Conservation (phyloP, 352 stramenopile genomes). For the Globisporangium alternatum region DNA sequence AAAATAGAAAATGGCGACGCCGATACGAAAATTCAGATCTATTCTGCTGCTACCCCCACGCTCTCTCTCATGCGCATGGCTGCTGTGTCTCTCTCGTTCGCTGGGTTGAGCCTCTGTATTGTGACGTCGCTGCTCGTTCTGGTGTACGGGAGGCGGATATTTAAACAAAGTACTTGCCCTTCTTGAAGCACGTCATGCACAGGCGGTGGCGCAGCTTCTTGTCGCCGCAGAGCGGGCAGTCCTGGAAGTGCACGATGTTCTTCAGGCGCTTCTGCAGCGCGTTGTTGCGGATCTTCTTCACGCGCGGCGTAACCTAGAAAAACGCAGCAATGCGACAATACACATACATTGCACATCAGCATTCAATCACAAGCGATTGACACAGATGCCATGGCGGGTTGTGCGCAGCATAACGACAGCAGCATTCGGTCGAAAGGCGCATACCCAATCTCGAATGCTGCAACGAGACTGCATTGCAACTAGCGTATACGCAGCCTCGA, state of each 20-base stretch:
- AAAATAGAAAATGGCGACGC: neutral
- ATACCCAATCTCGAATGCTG: neutral
- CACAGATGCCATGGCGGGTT: neutral
- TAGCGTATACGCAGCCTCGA: neutral
- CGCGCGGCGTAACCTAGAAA: constrained; percentile 74
- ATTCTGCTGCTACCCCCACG: neutral
- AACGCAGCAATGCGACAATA: neutral
- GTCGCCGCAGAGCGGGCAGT: constrained; percentile 75
- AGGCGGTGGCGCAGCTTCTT: constrained; percentile 88
- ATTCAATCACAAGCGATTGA: neutral
- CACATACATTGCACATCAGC: neutral
- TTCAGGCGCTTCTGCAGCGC: constrained; percentile 83
- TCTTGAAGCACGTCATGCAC: constrained; percentile 92
- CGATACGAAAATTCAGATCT: constrained; percentile 1
- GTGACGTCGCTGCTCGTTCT: constrained; percentile 9
- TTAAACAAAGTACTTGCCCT: constrained; percentile 90
- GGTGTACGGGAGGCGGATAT: constrained; percentile 4
- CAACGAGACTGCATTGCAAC: neutral
- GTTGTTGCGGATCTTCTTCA: constrained; percentile 89
- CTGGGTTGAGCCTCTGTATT: neutral
- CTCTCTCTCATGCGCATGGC: neutral
- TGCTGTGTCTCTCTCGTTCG: neutral
- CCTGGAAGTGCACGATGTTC: constrained; percentile 90
- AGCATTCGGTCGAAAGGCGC: neutral
- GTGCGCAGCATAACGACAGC: neutral